Percentiles rank a stretch among this genome's conserved stretches.
phyloP scores from a whole-genome alignment of 495 filamentous ascomycete species.

The Trichodelitschia bisporula region DNA sequence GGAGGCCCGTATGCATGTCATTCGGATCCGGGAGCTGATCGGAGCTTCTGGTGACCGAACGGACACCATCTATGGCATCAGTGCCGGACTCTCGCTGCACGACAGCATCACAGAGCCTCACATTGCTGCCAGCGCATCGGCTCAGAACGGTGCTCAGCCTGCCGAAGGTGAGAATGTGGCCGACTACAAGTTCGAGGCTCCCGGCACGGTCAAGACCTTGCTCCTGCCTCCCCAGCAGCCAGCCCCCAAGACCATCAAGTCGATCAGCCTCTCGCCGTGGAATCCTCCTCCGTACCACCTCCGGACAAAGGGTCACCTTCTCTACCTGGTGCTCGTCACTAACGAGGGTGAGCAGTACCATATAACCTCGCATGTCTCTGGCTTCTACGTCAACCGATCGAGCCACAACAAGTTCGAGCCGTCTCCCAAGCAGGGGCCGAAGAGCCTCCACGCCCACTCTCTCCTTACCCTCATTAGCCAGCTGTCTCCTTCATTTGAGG shows the following conservation, averaged over 20 bases:
- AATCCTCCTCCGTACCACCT: conserved; percentile 86
- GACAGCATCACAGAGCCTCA: conserved; percentile 38
- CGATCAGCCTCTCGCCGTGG: conserved; percentile 74
- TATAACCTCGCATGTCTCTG: conserved; percentile 76
- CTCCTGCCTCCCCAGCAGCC: conserved; percentile 36
- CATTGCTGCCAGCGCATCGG: conserved; percentile 7
- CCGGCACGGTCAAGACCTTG: conserved; percentile 40
- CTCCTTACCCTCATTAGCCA: conserved; percentile 53
- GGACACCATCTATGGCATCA: conserved; percentile 68
- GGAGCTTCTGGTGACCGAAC: conserved; percentile 73
- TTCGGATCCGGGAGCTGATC: conserved; percentile 75
- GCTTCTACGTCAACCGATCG: conserved; percentile 91
- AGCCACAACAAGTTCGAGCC: conserved; percentile 85
- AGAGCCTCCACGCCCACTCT: conserved; percentile 54
- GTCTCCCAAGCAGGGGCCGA: conserved; percentile 41
- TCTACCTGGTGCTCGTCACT: conserved; percentile 73
- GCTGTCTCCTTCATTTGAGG: conserved; percentile 60
- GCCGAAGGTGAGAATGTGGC: conserved; percentile 18
- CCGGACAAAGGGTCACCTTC: conserved; percentile 72
- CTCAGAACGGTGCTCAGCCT: no score
- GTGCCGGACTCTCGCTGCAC: conserved; percentile 69
- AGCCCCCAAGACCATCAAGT: conserved; percentile 70
- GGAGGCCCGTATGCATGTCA: conserved; percentile 83
- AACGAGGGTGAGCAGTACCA: conserved; percentile 84
- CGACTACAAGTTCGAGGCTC: conserved; percentile 19